Evolutionary conservation across 1,139 yeast species (phyloP).

Genomic region (Candida anutae): DNA sequence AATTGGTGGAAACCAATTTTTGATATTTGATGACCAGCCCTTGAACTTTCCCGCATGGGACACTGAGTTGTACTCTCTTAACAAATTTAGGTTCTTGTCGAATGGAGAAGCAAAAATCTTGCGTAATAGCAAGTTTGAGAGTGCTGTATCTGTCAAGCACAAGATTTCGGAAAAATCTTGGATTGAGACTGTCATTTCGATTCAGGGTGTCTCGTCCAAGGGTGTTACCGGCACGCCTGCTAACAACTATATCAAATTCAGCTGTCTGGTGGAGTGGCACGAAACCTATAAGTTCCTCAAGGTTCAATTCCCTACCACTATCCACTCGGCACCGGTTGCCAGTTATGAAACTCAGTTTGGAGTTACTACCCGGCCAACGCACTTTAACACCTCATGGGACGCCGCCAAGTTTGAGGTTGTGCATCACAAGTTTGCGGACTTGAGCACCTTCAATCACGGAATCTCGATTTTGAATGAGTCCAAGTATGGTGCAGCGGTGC

Average conservation of each 20-base stretch:
- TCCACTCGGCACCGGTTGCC: constrained; percentile 61
- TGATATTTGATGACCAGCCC: constrained; percentile 84
- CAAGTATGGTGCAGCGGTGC: constrained; percentile 88
- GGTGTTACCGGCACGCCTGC: constrained; percentile 20
- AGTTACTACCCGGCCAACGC: constrained; percentile 83
- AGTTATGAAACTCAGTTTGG: constrained; percentile 93
- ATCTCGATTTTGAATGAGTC: constrained; percentile 79
- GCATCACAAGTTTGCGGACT: constrained; percentile 89
- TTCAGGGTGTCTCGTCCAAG: constrained; percentile 43
- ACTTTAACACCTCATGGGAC: constrained; percentile 92
- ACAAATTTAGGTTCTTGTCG: constrained; percentile 47
- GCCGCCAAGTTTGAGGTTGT: constrained; percentile 94
- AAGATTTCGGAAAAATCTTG: constrained; percentile 48
- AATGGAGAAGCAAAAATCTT: constrained; percentile 42
- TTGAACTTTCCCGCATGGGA: constrained; percentile 95
- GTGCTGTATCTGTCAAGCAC: constrained; percentile 56
- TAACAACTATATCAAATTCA: constrained; percentile 42
- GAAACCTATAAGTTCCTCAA: constrained; percentile 83
- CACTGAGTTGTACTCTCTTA: constrained; percentile 80
- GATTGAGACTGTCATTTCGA: constrained; percentile 63
- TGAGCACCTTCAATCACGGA: constrained; percentile 80
- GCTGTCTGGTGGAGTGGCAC: constrained; percentile 75
- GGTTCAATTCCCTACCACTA: constrained; percentile 88
- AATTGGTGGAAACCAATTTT: constrained; percentile 68
- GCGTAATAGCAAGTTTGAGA: constrained; percentile 49